Evolutionary conservation across 2,329 filamentous ascomycete species (phyloP), one percentile per base, ranked within the genome.

Genomic region (Chaetothyriales sp.): DNA sequence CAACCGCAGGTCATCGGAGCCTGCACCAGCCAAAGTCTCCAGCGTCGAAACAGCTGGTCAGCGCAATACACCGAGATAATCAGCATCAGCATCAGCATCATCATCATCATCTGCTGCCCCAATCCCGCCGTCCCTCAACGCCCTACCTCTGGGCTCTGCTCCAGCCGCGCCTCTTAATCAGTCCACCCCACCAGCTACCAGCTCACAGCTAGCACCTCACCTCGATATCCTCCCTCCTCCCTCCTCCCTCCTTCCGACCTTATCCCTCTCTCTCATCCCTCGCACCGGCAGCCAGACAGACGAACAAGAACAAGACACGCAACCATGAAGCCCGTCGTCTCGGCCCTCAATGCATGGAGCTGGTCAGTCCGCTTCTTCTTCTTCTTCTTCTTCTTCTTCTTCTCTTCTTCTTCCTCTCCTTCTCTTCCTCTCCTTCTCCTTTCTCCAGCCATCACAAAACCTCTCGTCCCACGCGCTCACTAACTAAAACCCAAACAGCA

Each of bases 291-390:
- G n/a, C n/a, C n/a, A n/a, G n/a, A n/a, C n/a, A n/a, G n/a, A n/a
- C n/a, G n/a, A n/a, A n/a, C n/a, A n/a, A n/a, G n/a, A n/a, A n/a
- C n/a, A n/a, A n/a, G 6, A 25, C 22, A 6, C 22, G 22, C 22
- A 25, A 6, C 22, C 65, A 95, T 95, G 89, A 95, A 95, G 82
- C 89, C 90, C 60, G 75, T 96, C 65, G 86, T 96, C 61, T 84
- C 86, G 65, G 83, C 87, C 59, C 78, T 89, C 73, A 89, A 94
- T 73, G 90, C 89, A 64, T 95, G 89, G 88, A 86, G 82, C 73
- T 95, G 89, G 89, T 95, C 74, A 65, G 80, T 68, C 46, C 32
- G 44, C 46, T 5, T 44, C 43, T 44, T 15, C 7, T 44, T 49
- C 45, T 10, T 32, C n/a, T 2, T 12, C 10, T 2, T 12, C 43